Evolutionary conservation across 305 asterid species (phyloP).

Genomic region (Fraxinus sp.): DNA sequence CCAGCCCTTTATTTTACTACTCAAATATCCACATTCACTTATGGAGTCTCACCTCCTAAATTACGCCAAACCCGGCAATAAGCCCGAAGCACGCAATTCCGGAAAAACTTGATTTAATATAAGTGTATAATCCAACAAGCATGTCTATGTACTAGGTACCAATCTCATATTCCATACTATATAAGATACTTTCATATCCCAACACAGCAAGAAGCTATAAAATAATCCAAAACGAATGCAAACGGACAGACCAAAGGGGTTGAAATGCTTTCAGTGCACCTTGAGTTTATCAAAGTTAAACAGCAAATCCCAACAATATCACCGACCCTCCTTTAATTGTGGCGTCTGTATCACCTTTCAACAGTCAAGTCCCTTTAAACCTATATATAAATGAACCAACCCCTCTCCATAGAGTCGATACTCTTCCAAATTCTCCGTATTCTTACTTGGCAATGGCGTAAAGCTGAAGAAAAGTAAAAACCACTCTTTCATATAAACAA

Average conservation of each 20-base stretch:
- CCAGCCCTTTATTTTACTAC: slow-evolving; percentile 19
- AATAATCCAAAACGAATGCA: slow-evolving; percentile 20
- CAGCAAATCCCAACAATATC: slow-evolving; percentile 52
- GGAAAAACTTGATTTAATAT: not conserved
- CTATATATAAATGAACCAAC: not conserved
- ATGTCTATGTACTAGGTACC: slow-evolving; percentile 35
- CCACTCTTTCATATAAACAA: slow-evolving; percentile 25
- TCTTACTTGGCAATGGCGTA: slow-evolving; percentile 38
- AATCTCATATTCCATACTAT: slow-evolving; percentile 22
- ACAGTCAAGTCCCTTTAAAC: slow-evolving; percentile 24
- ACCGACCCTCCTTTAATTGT: slow-evolving; percentile 63
- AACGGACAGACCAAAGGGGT: slow-evolving; percentile 14
- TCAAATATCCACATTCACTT: slow-evolving; percentile 38
- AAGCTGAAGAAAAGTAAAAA: slow-evolving; percentile 38
- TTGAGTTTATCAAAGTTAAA: slow-evolving; percentile 34
- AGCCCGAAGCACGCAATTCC: slow-evolving; percentile 21
- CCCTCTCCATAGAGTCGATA: not conserved
- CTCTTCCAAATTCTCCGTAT: slow-evolving; percentile 37
- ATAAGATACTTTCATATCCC: slow-evolving; percentile 7
- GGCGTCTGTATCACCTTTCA: slow-evolving; percentile 34
- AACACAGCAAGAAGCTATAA: slow-evolving; percentile 23
- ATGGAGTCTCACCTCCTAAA: slow-evolving; percentile 39
- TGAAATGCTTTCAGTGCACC: slow-evolving; percentile 25
- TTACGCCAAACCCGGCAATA: slow-evolving; percentile 23
- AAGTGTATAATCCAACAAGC: slow-evolving; percentile 10